A percentile compares a stretch with the other conserved stretches of the same genome.
phyloP scores from a whole-genome alignment of 2,329 filamentous ascomycete species.

The Arthrobotrys megalospora region DNA sequence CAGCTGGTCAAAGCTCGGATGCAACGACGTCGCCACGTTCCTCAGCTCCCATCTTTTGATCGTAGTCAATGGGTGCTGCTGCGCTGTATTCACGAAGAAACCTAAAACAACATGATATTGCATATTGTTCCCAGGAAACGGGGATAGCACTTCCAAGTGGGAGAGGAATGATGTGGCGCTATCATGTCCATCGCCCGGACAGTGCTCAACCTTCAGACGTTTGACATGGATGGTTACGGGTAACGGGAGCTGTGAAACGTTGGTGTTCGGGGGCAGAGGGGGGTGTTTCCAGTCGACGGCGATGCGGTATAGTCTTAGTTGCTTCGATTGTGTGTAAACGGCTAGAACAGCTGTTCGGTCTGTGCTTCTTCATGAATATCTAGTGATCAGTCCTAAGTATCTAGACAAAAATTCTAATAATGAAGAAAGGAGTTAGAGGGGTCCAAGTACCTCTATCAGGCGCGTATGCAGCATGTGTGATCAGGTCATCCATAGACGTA shows the following conservation, averaged over 20 bases:
- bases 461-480: constrained; percentile 83
- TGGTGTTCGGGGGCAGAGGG: constrained; percentile 62
- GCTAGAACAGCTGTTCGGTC: constrained; percentile 62
- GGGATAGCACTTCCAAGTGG: constrained; percentile 80
- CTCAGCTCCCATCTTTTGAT: constrained; percentile 86
- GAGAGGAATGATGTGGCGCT: constrained; percentile 77
- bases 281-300: constrained; percentile 79
- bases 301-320: constrained; percentile 81
- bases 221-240: constrained; percentile 61
- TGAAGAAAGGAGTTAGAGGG: not conserved
- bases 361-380: constrained; percentile 42
- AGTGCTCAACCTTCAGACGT: constrained; percentile 63
- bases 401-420: not conserved
- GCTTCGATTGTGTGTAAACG: constrained; percentile 72
- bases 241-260: constrained; percentile 58
- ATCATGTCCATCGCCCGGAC: constrained; percentile 67
- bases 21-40: constrained; percentile 77
- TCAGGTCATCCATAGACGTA: constrained; percentile 79
- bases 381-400: constrained; percentile 24
- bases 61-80: constrained; percentile 79
- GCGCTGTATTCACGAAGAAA: constrained; percentile 71
- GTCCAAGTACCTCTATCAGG: constrained; percentile 78
- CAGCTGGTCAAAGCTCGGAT: constrained; percentile 83
- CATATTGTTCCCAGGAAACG: constrained; percentile 74
- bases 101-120: constrained; percentile 77